Conservation (phyloP, 257 asterid species). For the Scutellaria galericulata region DNA sequence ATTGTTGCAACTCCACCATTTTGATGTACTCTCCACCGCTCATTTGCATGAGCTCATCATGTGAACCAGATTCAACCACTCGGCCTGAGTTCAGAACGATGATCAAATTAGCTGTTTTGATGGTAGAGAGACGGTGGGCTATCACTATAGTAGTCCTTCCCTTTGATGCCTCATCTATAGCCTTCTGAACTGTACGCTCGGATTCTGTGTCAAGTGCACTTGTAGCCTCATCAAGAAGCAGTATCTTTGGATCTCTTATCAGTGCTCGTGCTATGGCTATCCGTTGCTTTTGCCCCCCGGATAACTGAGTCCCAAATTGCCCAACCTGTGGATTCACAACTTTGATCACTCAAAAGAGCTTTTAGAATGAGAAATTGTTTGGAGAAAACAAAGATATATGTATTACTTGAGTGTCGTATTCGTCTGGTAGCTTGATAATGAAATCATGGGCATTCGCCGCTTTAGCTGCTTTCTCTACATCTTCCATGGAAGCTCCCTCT, state of each 20-base stretch:
- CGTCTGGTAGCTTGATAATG: conserved; percentile 62
- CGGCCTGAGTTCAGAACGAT: conserved; percentile 62
- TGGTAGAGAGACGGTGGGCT: conserved; percentile 85
- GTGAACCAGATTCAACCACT: conserved; percentile 74
- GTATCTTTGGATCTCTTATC: conserved; percentile 71
- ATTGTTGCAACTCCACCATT: conserved; percentile 69
- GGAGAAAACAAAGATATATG: too few species aligned
- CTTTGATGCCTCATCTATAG: conserved; percentile 69
- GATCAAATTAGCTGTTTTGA: conserved; percentile 56
- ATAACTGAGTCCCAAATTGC: conserved; percentile 74
- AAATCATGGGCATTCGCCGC: conserved; percentile 85
- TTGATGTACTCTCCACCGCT: conserved; percentile 63
- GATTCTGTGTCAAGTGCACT: conserved; percentile 82
- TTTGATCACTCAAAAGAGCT: too few species aligned
- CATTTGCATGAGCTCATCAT: conserved; percentile 63
- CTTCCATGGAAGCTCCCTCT: conserved; percentile 73
- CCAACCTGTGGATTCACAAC: conserved; percentile 62
- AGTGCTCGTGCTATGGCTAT: conserved; percentile 87
- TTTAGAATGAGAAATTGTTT: background rate
- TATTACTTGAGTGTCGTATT: conserved; percentile 74
- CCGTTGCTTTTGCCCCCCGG: conserved; percentile 89
- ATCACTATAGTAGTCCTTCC: conserved; percentile 73
- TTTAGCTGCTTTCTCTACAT: conserved; percentile 64
- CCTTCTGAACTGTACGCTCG: conserved; percentile 68
- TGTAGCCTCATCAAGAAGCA: conserved; percentile 85